A percentile compares a stretch with the other conserved stretches of the same genome.
phyloP scores from a whole-genome alignment of 139 green algal genomes.

The Asterochloris erici region DNA sequence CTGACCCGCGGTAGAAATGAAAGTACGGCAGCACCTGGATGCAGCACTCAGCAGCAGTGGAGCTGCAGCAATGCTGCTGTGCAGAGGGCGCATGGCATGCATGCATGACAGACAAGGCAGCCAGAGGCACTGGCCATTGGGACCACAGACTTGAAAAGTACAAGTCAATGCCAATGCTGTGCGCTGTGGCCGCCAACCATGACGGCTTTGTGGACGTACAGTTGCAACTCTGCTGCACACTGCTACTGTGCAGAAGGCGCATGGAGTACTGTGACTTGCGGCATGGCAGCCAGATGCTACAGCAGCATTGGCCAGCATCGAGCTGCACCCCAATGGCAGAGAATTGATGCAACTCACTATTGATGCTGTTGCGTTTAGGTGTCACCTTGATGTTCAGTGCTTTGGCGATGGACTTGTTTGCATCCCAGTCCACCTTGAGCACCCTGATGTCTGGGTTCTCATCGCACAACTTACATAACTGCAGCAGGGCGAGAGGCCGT shows the following conservation, averaged over 20 bases:
- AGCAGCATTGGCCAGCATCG: not conserved
- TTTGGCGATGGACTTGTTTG: constrained; percentile 81
- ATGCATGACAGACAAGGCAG: no score
- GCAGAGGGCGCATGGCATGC: no score
- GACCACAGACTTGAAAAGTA: no score
- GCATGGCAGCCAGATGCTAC: not conserved
- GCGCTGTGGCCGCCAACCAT: not conserved
- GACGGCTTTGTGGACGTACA: no score
- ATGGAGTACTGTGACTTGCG: not conserved
- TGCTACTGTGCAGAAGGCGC: not conserved
- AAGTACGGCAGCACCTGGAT: constrained; percentile 89
- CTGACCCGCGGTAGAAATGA: constrained; percentile 85
- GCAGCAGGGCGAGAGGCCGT: not conserved
- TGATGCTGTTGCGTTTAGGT: not conserved
- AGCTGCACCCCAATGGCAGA: not conserved
- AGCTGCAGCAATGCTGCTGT: no score
- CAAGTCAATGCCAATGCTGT: not conserved
- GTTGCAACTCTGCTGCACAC: not conserved
- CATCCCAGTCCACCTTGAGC: constrained; percentile 87
- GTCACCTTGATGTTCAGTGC: constrained; percentile 73
- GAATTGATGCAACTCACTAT: no score
- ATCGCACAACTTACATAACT: constrained; percentile 61
- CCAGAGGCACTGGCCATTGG: no score
- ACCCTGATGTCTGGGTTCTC: constrained; percentile 72
- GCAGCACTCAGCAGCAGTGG: no score